These are phyloP conservation scores for Sporothrix protearum DNA, from an alignment of 2,329 filamentous ascomycete genomes.

Conservation along the genomic window DNA sequence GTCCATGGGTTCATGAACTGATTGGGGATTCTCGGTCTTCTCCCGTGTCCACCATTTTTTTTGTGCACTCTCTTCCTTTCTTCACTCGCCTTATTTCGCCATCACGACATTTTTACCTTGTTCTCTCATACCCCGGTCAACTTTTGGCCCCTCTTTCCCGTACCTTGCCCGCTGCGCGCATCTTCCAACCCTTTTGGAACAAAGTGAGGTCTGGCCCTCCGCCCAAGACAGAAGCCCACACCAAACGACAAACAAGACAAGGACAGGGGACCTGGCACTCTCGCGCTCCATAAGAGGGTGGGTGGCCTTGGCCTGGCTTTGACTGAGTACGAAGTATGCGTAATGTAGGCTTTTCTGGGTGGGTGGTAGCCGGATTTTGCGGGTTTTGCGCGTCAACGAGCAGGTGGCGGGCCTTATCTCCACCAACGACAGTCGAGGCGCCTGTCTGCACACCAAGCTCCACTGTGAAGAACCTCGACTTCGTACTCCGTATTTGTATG, in stretches of 20 bases:
- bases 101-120: background rate
- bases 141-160: background rate
- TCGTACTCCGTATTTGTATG: too few species aligned
- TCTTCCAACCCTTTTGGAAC: conserved; percentile 18
- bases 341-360: too few species aligned
- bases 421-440: background rate
- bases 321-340: too few species aligned
- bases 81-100: background rate
- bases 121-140: background rate
- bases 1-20: background rate
- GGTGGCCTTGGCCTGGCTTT: too few species aligned
- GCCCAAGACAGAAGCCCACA: background rate
- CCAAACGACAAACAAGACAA: background rate
- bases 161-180: conserved; percentile 4
- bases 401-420: background rate
- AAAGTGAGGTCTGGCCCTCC: background rate
- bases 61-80: background rate
- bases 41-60: background rate
- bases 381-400: background rate
- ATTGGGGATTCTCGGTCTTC: background rate
- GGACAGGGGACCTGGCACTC: background rate
- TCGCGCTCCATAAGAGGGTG: too few species aligned
- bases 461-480: too few species aligned
- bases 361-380: background rate
- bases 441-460: too few species aligned